Evolutionary conservation across 164 flowering plant species (phyloP), one percentile per base, ranked within the genome.

Genomic region (Liriodendron chinense): DNA sequence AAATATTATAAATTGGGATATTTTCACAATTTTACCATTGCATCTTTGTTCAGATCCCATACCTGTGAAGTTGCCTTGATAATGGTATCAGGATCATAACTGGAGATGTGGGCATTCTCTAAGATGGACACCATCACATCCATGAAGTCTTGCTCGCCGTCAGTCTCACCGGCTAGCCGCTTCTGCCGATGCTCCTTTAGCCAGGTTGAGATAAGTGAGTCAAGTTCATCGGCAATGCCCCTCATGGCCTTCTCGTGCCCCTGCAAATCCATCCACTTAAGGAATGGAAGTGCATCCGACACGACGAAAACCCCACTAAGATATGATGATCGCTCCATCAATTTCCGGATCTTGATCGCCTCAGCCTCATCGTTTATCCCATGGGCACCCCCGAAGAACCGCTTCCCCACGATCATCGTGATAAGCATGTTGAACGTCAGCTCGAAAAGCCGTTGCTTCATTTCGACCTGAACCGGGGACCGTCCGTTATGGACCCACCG

Each of bases 201-300:
- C 84, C 84, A 82, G 50, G 28, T 28, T 12, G 12, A 47, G 18
- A 75, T 16, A 2, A 79, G 7, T 1, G 14, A 10, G 49, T 78
- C 85, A 47, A 80, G n/a, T 21, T 82, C 80, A 26, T 66, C 65
- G 0, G 50, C 48, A 8, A 48, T 72, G 62, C 48, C 68, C 61
- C 75, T 77, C 85, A 77, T 82, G 14, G 48, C 74, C 68, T 70
- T 77, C 68, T 63, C 56, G 21, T 77, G 50, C 2, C 82, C 85
- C 23, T 71, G 68, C 59, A 72, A 49, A 49, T 80, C 85, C 67
- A 78, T 1, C 76, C 78, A 80, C 76, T 68, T 53, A 8, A 74
- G 69, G 20, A 59, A 75, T 3, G 85, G 85, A 43, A 82, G 9
- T 14, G 72, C 73, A 70, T 82, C 85, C 18, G 75, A 69, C 34